Evolutionary conservation across 345 rosid species (phyloP).

Genomic region (Gossypium thurberi): DNA sequence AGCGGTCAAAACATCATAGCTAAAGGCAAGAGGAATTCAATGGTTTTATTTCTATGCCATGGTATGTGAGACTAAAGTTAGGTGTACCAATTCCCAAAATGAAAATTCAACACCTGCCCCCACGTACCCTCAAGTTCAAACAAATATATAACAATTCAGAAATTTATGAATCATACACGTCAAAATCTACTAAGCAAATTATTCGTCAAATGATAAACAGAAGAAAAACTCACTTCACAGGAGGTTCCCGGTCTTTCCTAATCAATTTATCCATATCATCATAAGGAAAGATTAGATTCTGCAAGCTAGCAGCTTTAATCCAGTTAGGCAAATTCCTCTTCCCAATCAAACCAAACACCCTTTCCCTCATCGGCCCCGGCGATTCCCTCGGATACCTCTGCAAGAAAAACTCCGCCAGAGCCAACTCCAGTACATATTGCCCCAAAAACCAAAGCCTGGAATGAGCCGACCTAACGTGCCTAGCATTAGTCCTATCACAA

Average conservation of each 20-base stretch:
- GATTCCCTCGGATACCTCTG: conserved; percentile 92
- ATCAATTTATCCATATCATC: conserved; percentile 78
- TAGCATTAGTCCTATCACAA: conserved; percentile 72
- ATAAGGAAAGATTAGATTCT: conserved; percentile 80
- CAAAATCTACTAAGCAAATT: not conserved
- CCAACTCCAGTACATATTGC: conserved; percentile 90
- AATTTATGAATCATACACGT: not conserved
- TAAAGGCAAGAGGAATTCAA: not conserved
- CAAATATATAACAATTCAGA: not conserved
- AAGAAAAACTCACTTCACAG: conserved; percentile 67
- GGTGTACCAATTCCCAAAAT: not conserved
- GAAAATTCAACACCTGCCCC: not conserved
- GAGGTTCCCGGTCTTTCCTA: conserved; percentile 75
- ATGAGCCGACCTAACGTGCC: conserved; percentile 81
- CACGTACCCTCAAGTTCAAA: not conserved
- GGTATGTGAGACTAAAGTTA: not conserved
- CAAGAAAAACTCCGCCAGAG: conserved; percentile 66
- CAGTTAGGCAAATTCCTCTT: conserved; percentile 80
- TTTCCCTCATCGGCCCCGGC: conserved; percentile 89
- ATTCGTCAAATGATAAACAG: not conserved
- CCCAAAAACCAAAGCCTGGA: conserved; percentile 79
- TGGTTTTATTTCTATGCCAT: not conserved
- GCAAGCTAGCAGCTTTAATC: conserved; percentile 85
- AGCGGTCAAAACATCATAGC: not conserved
- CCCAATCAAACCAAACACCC: conserved; percentile 87